A percentile compares a stretch with the other conserved stretches of the same genome.
phyloP scores from a whole-genome alignment of 371 early-diverging fungal genomes.

The Saksenaea vasiformis region DNA sequence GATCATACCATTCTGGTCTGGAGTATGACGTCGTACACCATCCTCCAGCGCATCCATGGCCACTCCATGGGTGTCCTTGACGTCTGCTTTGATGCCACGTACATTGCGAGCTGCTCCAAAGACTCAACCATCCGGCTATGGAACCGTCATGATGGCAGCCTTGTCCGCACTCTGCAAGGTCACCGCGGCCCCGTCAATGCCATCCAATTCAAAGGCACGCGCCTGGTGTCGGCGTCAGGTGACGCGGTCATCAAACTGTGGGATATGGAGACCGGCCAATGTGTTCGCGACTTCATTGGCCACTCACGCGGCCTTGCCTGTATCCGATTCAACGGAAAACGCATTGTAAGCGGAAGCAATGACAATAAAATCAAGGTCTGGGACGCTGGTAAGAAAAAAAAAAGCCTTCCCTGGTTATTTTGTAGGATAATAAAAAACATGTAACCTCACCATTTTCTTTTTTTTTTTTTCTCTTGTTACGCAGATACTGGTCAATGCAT shows the following conservation, averaged over 20 bases:
- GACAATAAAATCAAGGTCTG: constrained; percentile 94
- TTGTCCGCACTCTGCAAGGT: constrained; percentile 67
- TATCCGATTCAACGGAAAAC: constrained; percentile 87
- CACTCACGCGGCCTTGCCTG: constrained; percentile 90
- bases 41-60: constrained; percentile 54
- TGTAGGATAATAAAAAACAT: background rate
- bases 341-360: constrained; percentile 90
- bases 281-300: constrained; percentile 67
- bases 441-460: background rate
- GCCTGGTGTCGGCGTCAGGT: constrained; percentile 84
- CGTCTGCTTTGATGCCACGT: constrained; percentile 68
- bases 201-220: constrained; percentile 67
- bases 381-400: constrained; percentile 61
- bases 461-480: background rate
- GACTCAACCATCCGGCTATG: constrained; percentile 91
- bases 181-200: constrained; percentile 92
- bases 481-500: constrained; percentile 72
- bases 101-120: constrained; percentile 89
- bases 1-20: constrained; percentile 89
- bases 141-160: constrained; percentile 54
- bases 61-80: constrained; percentile 83
- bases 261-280: constrained; percentile 73
- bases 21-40: constrained; percentile 60
- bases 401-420: background rate
- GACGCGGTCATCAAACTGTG: constrained; percentile 87